Percentiles rank a stretch among this genome's conserved stretches.
These are phyloP conservation scores for Trichothecium roseum DNA, from an alignment of 2,329 filamentous ascomycete species.

Conservation along the genomic window DNA sequence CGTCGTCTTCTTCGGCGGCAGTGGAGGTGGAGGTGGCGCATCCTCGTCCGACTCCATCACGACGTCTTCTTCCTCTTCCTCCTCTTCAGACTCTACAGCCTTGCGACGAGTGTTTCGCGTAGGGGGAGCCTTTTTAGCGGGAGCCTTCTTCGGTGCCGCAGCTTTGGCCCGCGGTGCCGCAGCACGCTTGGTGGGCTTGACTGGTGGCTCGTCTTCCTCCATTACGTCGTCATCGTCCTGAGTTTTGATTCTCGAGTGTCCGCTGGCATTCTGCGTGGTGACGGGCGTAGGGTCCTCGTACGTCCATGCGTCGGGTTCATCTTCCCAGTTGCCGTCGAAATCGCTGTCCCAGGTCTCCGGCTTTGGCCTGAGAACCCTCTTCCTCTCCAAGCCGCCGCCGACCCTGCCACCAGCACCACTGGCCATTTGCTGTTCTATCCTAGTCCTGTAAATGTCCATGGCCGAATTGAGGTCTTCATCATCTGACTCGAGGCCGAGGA, in stretches of 20 bases:
- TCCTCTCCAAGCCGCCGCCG: conserved; percentile 22
- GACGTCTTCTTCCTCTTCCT: conserved; percentile 38
- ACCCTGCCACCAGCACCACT: conserved; percentile 46
- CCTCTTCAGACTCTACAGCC: conserved; percentile 18
- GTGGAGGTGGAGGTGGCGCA: conserved; percentile 23
- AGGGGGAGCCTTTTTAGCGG: conserved; percentile 35
- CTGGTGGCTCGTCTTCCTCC: conserved; percentile 29
- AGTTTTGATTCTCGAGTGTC: conserved; percentile 10
- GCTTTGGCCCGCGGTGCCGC: conserved; percentile 16
- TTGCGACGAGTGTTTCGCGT: conserved; percentile 28
- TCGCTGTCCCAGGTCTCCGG: conserved; percentile 85
- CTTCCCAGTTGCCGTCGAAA: conserved; percentile 75
- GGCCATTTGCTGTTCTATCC: conserved; percentile 61
- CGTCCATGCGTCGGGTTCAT: conserved; percentile 53
- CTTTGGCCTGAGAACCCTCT: conserved; percentile 53
- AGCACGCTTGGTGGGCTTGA: conserved; percentile 14
- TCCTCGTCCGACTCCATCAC: conserved; percentile 42
- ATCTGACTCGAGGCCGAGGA: conserved; percentile 55
- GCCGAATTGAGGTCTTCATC: conserved; percentile 57
- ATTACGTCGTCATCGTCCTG: conserved; percentile 12
- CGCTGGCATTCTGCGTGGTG: conserved; percentile 5
- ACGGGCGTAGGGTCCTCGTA: conserved; percentile 15
- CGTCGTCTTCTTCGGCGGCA: conserved; percentile 23
- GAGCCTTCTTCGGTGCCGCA: conserved; percentile 28
- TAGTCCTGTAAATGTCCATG: conserved; percentile 62